Base-by-base conservation (phyloP, 768 basidiomycete species). In the Mycena indigotica region DNA sequence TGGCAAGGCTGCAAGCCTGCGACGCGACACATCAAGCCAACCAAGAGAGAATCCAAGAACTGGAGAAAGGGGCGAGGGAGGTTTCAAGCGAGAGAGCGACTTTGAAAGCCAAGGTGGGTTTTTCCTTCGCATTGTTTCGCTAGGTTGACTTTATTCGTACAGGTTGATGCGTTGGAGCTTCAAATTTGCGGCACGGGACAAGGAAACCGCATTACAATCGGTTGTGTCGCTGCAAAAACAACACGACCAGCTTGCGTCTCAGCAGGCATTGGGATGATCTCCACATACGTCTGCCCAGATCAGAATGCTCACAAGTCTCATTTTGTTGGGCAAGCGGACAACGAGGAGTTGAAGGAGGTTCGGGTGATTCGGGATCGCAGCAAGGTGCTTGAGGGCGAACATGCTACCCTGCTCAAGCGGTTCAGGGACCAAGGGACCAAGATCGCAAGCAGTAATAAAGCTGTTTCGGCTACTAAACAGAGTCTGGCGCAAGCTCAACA, bases 191-290 rank as follows among this genome's bases (percentile, higher is more conserved):
- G 71, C 70, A n/a, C 82, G 82, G 23, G 91, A 93, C 65, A 86
- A 83, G 66, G 87, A 89, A 8, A 69, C 79, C 15, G 75, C 83
- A 0, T 63, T 74, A 3, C 80, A 84, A 50, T 77, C 82, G 23
- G 72, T 88, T 17, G 70, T 72, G 38, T 62, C 72, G 17, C 77
- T 91, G 30, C 85, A 83, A 66, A 80, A 77, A 66, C 85, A 89
- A 53, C 78, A 85, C 55, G 84, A 89, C 40, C 74, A 78, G 24
- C 73, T 89, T 17, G 46, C 77, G 1, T 73, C 80, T 24, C 88
- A 93, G 62, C 86, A 89, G 70, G n/a, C 84, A 89, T 53, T 92
- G 89, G 91, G 88, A 90, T n/a, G 83, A 86, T 41, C 77, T 93
- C 21, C 86, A 25, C 83, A 81, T 48, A 81, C 86, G 1, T 79